phyloP scores from a whole-genome alignment of 768 basidiomycete genomes.

The Boletus sp. region DNA sequence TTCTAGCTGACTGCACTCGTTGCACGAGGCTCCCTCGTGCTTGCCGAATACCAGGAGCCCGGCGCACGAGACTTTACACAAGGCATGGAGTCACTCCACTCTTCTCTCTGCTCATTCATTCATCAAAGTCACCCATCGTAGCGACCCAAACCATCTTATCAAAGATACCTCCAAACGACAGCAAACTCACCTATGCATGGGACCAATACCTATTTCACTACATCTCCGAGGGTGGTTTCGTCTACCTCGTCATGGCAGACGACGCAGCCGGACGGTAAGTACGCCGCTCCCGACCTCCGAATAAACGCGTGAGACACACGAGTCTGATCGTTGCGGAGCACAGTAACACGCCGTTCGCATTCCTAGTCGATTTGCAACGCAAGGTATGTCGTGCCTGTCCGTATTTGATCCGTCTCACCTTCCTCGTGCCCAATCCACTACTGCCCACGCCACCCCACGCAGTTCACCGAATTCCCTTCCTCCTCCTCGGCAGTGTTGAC shows the following conservation, averaged over 20 bases:
- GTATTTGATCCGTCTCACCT: not conserved
- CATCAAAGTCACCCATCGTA: constrained; percentile 27
- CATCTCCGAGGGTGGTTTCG: constrained; percentile 81
- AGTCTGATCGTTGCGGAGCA: not conserved
- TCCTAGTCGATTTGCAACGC: constrained; percentile 81
- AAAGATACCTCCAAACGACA: constrained; percentile 90
- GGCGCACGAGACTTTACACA: constrained; percentile 86
- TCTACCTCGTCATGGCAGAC: constrained; percentile 92
- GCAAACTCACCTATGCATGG: constrained; percentile 85
- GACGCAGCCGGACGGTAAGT: constrained; percentile 83
- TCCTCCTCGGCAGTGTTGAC: constrained; percentile 54
- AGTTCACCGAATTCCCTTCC: constrained; percentile 64
- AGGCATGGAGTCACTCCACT: constrained; percentile 44
- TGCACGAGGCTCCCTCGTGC: constrained; percentile 69
- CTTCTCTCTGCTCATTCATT: not conserved
- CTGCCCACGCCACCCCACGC: not conserved
- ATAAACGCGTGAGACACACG: not conserved
- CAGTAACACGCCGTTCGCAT: constrained; percentile 92
- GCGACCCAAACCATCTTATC: constrained; percentile 86
- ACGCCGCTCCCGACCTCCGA: not conserved
- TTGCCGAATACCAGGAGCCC: constrained; percentile 77
- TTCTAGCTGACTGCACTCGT: constrained; percentile 79
- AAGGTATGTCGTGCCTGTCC: constrained; percentile 41
- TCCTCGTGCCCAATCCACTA: not conserved
- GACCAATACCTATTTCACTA: constrained; percentile 95